Evolutionary conservation across 2,329 filamentous ascomycete genomes (phyloP).

Genomic region (Samsoniella hepiali): DNA sequence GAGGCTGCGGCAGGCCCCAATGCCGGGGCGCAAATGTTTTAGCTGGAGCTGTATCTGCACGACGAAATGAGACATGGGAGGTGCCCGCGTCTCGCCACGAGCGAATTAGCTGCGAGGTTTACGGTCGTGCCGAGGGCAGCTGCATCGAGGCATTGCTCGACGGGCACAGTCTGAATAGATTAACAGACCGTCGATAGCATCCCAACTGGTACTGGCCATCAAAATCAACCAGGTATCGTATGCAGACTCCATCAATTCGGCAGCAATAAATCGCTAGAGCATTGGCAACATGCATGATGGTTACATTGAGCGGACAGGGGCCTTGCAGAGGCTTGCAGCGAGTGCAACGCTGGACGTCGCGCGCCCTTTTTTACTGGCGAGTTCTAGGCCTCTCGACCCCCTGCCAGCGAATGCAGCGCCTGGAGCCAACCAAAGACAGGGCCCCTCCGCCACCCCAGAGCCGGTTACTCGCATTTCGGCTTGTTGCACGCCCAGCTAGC

Average conservation of each 20-base stretch:
- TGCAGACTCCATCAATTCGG: neutral
- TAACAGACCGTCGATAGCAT: neutral
- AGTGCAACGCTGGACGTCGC: constrained; percentile 3
- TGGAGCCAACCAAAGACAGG: no score
- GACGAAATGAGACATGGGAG: constrained; percentile 8
- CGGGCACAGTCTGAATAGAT: neutral
- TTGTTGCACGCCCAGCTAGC: no score
- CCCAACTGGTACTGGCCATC: no score
- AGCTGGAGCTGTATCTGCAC: constrained; percentile 9
- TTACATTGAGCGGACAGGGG: constrained; percentile 13
- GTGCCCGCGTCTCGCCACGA: neutral
- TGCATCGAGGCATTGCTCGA: neutral
- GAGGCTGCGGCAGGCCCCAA: constrained; percentile 6
- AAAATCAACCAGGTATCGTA: neutral
- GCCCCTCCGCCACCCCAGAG: neutral
- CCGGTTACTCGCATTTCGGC: neutral
- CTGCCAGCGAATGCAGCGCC: neutral
- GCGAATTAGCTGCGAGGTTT: no score
- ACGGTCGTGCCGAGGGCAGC: neutral
- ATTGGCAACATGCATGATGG: constrained; percentile 2
- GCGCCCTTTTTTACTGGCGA: neutral
- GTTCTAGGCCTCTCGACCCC: neutral
- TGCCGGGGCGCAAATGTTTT: neutral
- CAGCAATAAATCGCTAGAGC: constrained; percentile 8
- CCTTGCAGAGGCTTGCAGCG: constrained; percentile 10